A percentile compares a stretch with the other conserved stretches of the same genome.
Conservation (phyloP, 1,284 basidiomycete species). For the Trametes polyzona region DNA sequence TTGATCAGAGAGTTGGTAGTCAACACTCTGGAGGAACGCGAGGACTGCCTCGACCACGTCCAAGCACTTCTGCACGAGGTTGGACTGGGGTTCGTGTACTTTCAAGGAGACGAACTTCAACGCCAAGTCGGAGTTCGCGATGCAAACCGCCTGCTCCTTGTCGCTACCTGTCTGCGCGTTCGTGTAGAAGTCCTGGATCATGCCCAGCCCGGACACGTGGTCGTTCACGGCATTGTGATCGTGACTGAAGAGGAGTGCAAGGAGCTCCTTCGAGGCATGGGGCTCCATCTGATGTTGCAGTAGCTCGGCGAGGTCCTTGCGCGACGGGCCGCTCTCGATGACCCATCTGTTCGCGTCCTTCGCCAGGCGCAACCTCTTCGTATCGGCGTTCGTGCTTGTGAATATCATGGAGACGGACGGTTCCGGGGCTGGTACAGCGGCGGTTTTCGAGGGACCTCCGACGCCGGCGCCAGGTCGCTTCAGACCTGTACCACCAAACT, state of each 20-base stretch:
- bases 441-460: slow-evolving; percentile 34
- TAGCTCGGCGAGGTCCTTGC: slow-evolving; percentile 87
- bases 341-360: slow-evolving; percentile 87
- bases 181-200: slow-evolving; percentile 78
- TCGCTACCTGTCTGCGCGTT: slow-evolving; percentile 63
- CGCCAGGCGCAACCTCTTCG: slow-evolving; percentile 73
- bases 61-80: slow-evolving; percentile 86
- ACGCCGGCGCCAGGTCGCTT: slow-evolving; percentile 52
- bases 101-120: slow-evolving; percentile 95
- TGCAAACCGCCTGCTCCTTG: slow-evolving; percentile 69
- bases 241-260: slow-evolving; percentile 89
- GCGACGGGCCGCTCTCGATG: slow-evolving; percentile 78
- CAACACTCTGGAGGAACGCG: slow-evolving; percentile 68
- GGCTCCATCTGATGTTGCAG: slow-evolving; percentile 93
- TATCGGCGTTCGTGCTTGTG: slow-evolving; percentile 69
- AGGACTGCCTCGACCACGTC: slow-evolving; percentile 87
- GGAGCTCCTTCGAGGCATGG: slow-evolving; percentile 76
- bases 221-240: slow-evolving; percentile 97
- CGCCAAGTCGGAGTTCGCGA: slow-evolving; percentile 91
- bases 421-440: slow-evolving; percentile 39
- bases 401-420: slow-evolving; percentile 59
- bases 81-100: slow-evolving; percentile 92
- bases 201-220: slow-evolving; percentile 77
- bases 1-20: slow-evolving; percentile 85
- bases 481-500: slow-evolving; percentile 45